A percentile compares a stretch with the other conserved stretches of the same genome.
Evolutionary conservation across 2,329 filamentous ascomycete genomes (phyloP).

Genomic region (Diaporthe citri): DNA sequence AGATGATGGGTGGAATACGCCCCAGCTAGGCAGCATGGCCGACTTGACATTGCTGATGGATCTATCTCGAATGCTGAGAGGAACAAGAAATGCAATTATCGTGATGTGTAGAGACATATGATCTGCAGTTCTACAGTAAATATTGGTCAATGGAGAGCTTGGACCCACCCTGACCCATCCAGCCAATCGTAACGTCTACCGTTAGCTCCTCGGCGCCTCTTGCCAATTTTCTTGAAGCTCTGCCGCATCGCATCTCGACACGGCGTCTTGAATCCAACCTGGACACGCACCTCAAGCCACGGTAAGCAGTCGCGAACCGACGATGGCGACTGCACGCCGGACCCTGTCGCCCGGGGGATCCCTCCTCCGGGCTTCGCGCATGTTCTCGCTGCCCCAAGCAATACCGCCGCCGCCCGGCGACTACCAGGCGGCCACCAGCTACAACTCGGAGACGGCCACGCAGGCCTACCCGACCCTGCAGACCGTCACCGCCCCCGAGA

Average conservation of each 20-base stretch:
- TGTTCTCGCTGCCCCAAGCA: constrained; percentile 87
- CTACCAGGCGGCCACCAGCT: constrained; percentile 60
- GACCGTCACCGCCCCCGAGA: constrained; percentile 81
- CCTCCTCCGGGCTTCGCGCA: constrained; percentile 86
- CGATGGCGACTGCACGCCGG: constrained; percentile 47
- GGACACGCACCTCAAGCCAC: constrained; percentile 9
- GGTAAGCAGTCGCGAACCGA: constrained; percentile 33
- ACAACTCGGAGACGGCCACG: constrained; percentile 77
- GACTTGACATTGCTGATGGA: neutral
- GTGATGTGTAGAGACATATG: neutral
- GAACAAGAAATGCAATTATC: neutral
- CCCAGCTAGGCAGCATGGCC: neutral
- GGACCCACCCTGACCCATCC: neutral
- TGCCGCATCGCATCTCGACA: constrained; percentile 12
- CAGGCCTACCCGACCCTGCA: constrained; percentile 84
- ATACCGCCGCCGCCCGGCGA: constrained; percentile 72
- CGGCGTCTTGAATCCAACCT: neutral
- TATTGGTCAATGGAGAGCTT: neutral
- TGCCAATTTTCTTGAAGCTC: constrained; percentile 32
- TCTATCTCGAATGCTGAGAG: neutral
- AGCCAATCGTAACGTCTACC: constrained; percentile 20
- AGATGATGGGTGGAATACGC: neutral
- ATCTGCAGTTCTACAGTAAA: neutral
- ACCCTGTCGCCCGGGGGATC: constrained; percentile 71
- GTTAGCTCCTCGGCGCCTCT: constrained; percentile 16